Base-by-base conservation (phyloP, 225 moss, liverwort and hornwort species). In the Rhytidiadelphus loreus region DNA sequence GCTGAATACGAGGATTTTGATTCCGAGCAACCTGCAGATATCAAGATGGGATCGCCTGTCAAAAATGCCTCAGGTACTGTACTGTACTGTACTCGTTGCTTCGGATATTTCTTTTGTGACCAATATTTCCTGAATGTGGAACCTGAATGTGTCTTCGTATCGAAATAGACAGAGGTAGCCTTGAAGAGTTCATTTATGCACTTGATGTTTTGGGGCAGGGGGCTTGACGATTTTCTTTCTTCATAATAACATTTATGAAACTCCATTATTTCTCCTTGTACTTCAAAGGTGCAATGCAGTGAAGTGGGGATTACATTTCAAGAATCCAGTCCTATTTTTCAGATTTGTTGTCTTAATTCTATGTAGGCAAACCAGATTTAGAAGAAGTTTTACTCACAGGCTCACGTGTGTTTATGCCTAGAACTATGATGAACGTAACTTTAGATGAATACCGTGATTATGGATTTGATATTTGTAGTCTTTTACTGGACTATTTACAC, bases 1-100 rank as follows among this genome's bases (percentile, higher is more conserved):
- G 86, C 43, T 66, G 91, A 91, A 89, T 92, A 95, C 70, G 96
- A 96, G 35, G 96, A 96, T 88, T 87, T 89, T 82, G 95, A 93
- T 50, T 92, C 87, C 53, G 90, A 93, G 86, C 94, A 90, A 74
- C 91, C 87, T 90, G 79, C 86, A 46, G 90, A 87, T 73, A 88
- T 55, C 39, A 90, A 84, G 85, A 83, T 82, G 87, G 89, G 89
- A 58, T 82, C 88, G 71, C 88, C 84, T 57, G 43, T 58, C 69
- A 92, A 89, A 52, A 91, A 83, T 85, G 84, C 77, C n/a, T 90
- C 86, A 84, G 94, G 94, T 88, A 88, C 69, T 65, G 63, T 52
- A 88, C 69, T 65, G 63, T 52, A 78, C 22, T 58, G 56, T 58
- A 48, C 77, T 90, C 46, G 22, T 77, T 88, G 75, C 86, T 88